Percentiles rank a stretch among this genome's conserved stretches.
These are phyloP conservation scores for Ascoidea rubescens DNA, from an alignment of 805 yeast genomes.

Conservation along the genomic window DNA sequence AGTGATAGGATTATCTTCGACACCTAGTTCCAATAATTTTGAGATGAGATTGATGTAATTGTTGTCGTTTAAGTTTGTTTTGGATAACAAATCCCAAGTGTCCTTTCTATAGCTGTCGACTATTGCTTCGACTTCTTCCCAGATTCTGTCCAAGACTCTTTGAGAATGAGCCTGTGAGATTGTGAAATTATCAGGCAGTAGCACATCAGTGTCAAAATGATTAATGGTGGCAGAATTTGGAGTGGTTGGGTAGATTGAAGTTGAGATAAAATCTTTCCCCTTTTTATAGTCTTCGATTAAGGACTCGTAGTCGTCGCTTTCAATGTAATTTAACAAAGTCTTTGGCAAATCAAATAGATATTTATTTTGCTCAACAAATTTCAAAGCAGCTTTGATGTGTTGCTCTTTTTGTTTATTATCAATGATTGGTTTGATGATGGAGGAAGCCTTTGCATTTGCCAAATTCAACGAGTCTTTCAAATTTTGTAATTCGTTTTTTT, in stretches of 20 bases:
- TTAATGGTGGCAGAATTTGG: not conserved
- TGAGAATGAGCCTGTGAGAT: constrained; percentile 15
- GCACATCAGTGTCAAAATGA: no score
- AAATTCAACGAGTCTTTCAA: constrained; percentile 28
- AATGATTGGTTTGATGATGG: constrained; percentile 45
- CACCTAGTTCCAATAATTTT: constrained; percentile 50
- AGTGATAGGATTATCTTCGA: constrained; percentile 47
- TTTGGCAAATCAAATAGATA: constrained; percentile 45
- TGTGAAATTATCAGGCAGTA: not conserved
- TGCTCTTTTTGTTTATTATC: constrained; percentile 33
- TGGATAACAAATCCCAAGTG: constrained; percentile 36
- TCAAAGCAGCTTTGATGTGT: constrained; percentile 33
- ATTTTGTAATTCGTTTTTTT: constrained; percentile 20
- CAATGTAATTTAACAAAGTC: constrained; percentile 38
- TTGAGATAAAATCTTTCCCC: constrained; percentile 23
- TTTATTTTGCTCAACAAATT: constrained; percentile 37
- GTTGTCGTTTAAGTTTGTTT: constrained; percentile 16
- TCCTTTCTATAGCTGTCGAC: constrained; percentile 39
- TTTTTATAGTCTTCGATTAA: constrained; percentile 42
- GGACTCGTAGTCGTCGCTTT: constrained; percentile 42
- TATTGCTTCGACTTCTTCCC: constrained; percentile 40
- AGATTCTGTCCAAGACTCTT: constrained; percentile 33
- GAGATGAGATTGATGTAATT: constrained; percentile 25
- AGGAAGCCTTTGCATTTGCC: constrained; percentile 37
- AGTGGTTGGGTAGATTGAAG: constrained; percentile 5